These are phyloP conservation scores for Fistulifera pelliculosa DNA, from an alignment of 108 stramenopile genomes.

Conservation along the genomic window DNA sequence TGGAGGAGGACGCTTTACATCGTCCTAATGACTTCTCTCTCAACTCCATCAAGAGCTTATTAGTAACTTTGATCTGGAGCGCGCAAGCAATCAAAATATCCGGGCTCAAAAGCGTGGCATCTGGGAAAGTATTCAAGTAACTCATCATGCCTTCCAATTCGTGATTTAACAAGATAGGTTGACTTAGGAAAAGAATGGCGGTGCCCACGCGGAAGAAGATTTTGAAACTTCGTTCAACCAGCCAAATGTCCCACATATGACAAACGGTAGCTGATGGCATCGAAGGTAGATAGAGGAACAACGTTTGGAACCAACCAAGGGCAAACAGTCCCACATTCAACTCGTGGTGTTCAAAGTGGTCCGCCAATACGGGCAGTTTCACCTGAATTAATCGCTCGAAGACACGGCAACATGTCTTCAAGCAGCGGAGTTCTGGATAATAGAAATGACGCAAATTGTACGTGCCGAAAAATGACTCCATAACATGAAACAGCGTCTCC, in stretches of 20 bases:
- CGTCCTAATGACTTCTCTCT: slow-evolving; percentile 10
- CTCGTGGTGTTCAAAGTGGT: slow-evolving; percentile 87
- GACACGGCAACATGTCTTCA: slow-evolving; percentile 79
- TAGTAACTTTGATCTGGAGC: slow-evolving; percentile 84
- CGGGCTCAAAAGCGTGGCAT: slow-evolving; percentile 76
- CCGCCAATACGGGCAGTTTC: slow-evolving; percentile 81
- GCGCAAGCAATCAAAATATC: slow-evolving; percentile 87
- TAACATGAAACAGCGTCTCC: slow-evolving; percentile 65
- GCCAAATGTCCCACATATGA: slow-evolving; percentile 91
- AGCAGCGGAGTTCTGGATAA: slow-evolving; percentile 80
- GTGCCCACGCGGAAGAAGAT: slow-evolving; percentile 87
- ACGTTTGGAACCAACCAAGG: slow-evolving; percentile 86
- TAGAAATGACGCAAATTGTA: slow-evolving; percentile 82
- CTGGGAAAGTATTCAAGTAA: slow-evolving; percentile 85
- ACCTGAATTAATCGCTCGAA: slow-evolving; percentile 73
- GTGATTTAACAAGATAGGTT: slow-evolving; percentile 77
- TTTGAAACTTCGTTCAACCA: slow-evolving; percentile 84
- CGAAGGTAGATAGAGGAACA: slow-evolving; percentile 84
- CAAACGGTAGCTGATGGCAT: slow-evolving; percentile 85
- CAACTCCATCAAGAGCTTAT: slow-evolving; percentile 73
- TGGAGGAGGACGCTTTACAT: too few species aligned
- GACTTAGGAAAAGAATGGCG: slow-evolving; percentile 82
- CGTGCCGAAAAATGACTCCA: slow-evolving; percentile 71
- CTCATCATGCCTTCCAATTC: slow-evolving; percentile 91
- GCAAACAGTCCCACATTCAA: slow-evolving; percentile 85